phyloP scores from a whole-genome alignment of 768 basidiomycete species.

The Podaxis sp. region DNA sequence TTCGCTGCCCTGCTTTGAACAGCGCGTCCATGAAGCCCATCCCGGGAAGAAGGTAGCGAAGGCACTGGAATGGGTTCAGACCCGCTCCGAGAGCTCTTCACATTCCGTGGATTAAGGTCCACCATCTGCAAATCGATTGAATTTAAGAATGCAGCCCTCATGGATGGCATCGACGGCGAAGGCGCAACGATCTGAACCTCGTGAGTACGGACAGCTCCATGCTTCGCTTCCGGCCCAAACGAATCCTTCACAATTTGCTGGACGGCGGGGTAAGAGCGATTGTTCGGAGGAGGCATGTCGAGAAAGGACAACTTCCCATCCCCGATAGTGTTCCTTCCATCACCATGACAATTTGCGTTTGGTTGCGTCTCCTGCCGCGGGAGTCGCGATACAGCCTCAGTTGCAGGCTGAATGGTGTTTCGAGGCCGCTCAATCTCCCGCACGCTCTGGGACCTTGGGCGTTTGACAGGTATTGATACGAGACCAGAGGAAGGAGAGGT shows the following conservation, averaged over 20 bases:
- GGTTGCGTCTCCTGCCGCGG: background rate
- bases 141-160: background rate
- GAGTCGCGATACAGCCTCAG: background rate
- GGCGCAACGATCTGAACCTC: background rate
- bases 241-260: background rate
- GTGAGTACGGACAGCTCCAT: background rate
- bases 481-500: too few species aligned
- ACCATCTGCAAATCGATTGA: background rate
- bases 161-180: slow-evolving; percentile 1
- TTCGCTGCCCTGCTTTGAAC: background rate
- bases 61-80: background rate
- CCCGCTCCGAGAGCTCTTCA: background rate
- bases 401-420: background rate
- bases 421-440: background rate
- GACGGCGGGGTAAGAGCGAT: background rate
- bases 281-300: background rate
- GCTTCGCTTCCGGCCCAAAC: background rate
- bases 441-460: background rate
- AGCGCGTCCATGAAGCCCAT: background rate
- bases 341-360: background rate
- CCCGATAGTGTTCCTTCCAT: background rate
- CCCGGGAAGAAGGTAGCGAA: too few species aligned
- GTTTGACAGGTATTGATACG: background rate
- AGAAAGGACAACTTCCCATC: background rate
- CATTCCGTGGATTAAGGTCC: background rate